phyloP scores from a whole-genome alignment of 2,329 filamentous ascomycete genomes.

The Colletotrichum tropicicola region DNA sequence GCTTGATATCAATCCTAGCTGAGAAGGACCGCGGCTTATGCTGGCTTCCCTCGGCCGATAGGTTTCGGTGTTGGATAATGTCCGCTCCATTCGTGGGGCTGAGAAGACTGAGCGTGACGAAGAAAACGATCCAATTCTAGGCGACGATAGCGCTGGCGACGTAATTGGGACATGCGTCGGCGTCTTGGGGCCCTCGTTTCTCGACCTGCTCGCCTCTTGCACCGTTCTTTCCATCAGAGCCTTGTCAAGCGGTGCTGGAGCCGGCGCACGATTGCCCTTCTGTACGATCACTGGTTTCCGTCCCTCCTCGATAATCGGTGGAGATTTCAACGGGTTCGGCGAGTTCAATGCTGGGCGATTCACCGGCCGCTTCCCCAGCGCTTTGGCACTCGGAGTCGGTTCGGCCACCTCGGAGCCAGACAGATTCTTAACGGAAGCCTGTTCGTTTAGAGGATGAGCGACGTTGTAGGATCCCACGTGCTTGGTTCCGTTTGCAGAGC shows the following conservation, averaged over 20 bases:
- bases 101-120: slow-evolving; percentile 21
- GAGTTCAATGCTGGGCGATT: slow-evolving; percentile 5
- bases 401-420: slow-evolving; percentile 10
- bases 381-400: slow-evolving; percentile 49
- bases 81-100: slow-evolving; percentile 23
- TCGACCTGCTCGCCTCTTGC: background rate
- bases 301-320: slow-evolving; percentile 5
- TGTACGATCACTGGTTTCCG: slow-evolving; percentile 20
- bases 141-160: slow-evolving; percentile 11
- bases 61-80: slow-evolving; percentile 16
- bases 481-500: slow-evolving; percentile 34
- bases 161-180: slow-evolving; percentile 5
- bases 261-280: background rate
- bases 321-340: slow-evolving; percentile 1
- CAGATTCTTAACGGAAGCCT: background rate
- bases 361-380: slow-evolving; percentile 57
- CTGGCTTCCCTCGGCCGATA: slow-evolving; percentile 29
- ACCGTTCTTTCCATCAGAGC: background rate
- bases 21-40: slow-evolving; percentile 38
- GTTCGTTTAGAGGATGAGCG: slow-evolving; percentile 41
- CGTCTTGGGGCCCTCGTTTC: slow-evolving; percentile 8
- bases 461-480: slow-evolving; percentile 35
- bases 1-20: slow-evolving; percentile 39
- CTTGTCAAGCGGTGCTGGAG: slow-evolving; percentile 16
- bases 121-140: slow-evolving; percentile 24